Conservation (phyloP, 1,284 basidiomycete species). For the Anthracocystis walkeri region DNA sequence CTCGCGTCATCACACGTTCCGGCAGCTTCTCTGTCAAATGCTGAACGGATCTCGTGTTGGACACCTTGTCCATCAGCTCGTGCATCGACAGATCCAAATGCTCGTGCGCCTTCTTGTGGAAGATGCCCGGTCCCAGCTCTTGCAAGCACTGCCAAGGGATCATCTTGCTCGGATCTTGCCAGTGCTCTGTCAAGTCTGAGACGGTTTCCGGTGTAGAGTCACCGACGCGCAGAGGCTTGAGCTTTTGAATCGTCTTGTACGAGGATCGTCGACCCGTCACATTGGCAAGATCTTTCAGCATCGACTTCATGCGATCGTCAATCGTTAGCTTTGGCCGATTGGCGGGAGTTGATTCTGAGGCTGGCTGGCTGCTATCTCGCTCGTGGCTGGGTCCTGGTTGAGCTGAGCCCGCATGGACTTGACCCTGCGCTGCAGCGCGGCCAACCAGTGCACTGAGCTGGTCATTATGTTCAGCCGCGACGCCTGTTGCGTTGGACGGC, state of each 20-base stretch:
- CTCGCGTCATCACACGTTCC: constrained; percentile 24
- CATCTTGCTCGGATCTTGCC: constrained; percentile 41
- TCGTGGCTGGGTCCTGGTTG: neutral
- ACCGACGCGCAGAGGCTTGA: constrained; percentile 20
- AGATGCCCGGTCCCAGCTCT: constrained; percentile 24
- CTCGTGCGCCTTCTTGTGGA: constrained; percentile 25
- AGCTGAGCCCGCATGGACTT: neutral
- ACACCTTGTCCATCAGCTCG: constrained; percentile 31
- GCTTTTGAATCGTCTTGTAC: constrained; percentile 29
- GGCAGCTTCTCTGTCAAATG: constrained; percentile 18
- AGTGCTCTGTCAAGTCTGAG: constrained; percentile 27
- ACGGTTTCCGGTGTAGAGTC: constrained; percentile 12
- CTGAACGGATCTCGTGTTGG: constrained; percentile 21
- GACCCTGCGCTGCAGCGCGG: neutral
- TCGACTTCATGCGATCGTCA: constrained; percentile 28
- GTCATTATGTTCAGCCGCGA: neutral
- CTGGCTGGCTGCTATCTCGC: constrained; percentile 12
- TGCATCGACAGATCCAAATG: constrained; percentile 25
- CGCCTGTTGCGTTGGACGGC: neutral
- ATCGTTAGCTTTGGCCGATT: constrained; percentile 19
- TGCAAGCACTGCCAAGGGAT: constrained; percentile 42
- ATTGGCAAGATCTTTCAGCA: constrained; percentile 28
- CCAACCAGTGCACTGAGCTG: neutral
- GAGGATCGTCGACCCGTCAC: constrained; percentile 25
- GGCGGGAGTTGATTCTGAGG: constrained; percentile 8